Evolutionary conservation across 805 yeast genomes (phyloP).

Genomic region (Lachancea sp.): DNA sequence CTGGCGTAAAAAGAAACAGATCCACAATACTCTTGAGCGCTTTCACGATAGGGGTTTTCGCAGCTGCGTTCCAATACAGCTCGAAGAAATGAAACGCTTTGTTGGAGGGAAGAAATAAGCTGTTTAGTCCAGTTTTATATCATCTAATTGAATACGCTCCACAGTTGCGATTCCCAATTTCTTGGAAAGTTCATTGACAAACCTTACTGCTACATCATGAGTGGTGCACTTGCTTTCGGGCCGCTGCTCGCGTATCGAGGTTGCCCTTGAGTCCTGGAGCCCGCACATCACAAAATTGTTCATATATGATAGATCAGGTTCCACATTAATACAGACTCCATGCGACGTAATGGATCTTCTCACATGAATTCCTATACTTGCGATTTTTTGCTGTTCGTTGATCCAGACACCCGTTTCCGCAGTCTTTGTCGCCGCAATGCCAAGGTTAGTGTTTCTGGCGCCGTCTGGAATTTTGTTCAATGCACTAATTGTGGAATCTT

Average conservation of each 20-base stretch:
- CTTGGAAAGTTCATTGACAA: constrained; percentile 41
- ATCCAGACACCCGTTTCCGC: constrained; percentile 90
- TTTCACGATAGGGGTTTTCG: constrained; percentile 10
- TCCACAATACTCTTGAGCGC: constrained; percentile 10
- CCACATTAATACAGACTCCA: constrained; percentile 78
- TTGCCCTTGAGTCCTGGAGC: constrained; percentile 53
- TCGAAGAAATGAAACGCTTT: constrained; percentile 3
- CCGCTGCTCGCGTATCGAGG: constrained; percentile 39
- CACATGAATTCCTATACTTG: constrained; percentile 85
- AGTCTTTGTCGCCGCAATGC: constrained; percentile 38
- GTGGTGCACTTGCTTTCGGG: constrained; percentile 22
- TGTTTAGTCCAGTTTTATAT: constrained; percentile 17
- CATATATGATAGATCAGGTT: constrained; percentile 65
- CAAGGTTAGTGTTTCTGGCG: constrained; percentile 9
- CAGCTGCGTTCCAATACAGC: constrained; percentile 11
- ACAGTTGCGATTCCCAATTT: constrained; percentile 34
- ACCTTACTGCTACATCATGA: constrained; percentile 37
- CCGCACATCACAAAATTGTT: constrained; percentile 84
- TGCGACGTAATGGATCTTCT: constrained; percentile 81
- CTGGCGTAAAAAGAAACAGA: constrained; percentile 1
- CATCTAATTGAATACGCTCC: constrained; percentile 35
- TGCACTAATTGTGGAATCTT: constrained; percentile 47
- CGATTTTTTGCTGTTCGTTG: constrained; percentile 52
- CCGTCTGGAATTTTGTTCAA: constrained; percentile 25
- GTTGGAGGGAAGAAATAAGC: too few species aligned